Evolutionary conservation across 192 early-diverging fungal species (phyloP).

Genomic region (Lobosporangium transversale): DNA sequence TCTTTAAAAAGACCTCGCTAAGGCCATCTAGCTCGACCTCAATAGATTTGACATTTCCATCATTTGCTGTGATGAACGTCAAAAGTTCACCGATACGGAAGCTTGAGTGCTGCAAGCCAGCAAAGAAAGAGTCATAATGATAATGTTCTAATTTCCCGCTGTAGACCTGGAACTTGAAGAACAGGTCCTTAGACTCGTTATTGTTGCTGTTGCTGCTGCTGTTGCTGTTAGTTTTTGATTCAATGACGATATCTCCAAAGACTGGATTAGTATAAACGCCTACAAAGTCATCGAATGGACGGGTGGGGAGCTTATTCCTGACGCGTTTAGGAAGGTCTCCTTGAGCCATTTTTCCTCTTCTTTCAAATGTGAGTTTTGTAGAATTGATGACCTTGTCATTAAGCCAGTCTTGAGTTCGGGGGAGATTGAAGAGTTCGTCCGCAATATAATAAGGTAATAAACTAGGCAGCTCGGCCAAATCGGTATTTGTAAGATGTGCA

Average conservation of each 20-base stretch:
- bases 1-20: too few relatives aligned
- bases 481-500: background rate
- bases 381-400: background rate
- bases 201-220: too few relatives aligned
- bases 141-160: background rate
- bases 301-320: background rate
- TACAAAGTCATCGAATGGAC: background rate
- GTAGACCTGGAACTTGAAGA: background rate
- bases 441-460: background rate
- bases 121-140: background rate
- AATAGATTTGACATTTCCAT: conserved; percentile 1
- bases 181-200: background rate
- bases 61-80: background rate
- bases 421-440: conserved; percentile 8
- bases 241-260: conserved; percentile 2
- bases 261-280: conserved; percentile 4
- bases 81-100: background rate
- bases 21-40: too few relatives aligned
- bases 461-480: background rate
- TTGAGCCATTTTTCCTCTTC: background rate
- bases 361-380: background rate
- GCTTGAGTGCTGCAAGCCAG: background rate
- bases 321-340: conserved; percentile 5
- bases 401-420: conserved; percentile 14
- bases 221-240: background rate